Evolutionary conservation across 208 protist species (phyloP).

Genomic region (Leishmania amazonensis): DNA sequence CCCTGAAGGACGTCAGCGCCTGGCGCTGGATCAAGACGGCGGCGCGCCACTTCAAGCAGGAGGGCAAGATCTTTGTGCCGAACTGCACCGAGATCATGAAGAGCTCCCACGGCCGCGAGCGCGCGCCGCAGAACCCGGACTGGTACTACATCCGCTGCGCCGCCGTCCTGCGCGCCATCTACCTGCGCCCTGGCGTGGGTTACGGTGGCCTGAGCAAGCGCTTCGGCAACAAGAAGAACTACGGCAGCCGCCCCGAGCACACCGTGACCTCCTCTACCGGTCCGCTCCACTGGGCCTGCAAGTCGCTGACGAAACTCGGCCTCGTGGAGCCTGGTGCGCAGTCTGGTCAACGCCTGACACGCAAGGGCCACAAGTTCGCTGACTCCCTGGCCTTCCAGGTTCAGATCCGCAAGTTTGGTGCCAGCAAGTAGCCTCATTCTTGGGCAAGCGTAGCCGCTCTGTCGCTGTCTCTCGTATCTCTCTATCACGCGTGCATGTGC

Average conservation of each 20-base stretch:
- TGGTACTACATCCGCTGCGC: slow-evolving; percentile 98
- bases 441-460: background rate
- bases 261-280: slow-evolving; percentile 79
- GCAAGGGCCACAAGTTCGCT: slow-evolving; percentile 93
- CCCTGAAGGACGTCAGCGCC: slow-evolving; percentile 94
- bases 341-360: slow-evolving; percentile 93
- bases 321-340: slow-evolving; percentile 86
- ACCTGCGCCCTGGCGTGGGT: slow-evolving; percentile 94
- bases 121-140: slow-evolving; percentile 97
- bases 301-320: slow-evolving; percentile 94
- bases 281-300: slow-evolving; percentile 94
- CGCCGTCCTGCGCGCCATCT: slow-evolving; percentile 96
- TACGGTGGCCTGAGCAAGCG: slow-evolving; percentile 94
- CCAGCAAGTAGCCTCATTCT: background rate
- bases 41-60: slow-evolving; percentile 96
- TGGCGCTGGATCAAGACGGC: slow-evolving; percentile 96
- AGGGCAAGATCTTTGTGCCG: slow-evolving; percentile 94
- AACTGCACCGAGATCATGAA: slow-evolving; percentile 98
- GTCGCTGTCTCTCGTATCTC: background rate
- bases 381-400: slow-evolving; percentile 92
- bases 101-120: slow-evolving; percentile 95
- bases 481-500: background rate
- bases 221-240: slow-evolving; percentile 94
- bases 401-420: slow-evolving; percentile 12
- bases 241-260: slow-evolving; percentile 90